Conservation (phyloP, 495 filamentous ascomycete genomes). For the Parmelia sp. region DNA sequence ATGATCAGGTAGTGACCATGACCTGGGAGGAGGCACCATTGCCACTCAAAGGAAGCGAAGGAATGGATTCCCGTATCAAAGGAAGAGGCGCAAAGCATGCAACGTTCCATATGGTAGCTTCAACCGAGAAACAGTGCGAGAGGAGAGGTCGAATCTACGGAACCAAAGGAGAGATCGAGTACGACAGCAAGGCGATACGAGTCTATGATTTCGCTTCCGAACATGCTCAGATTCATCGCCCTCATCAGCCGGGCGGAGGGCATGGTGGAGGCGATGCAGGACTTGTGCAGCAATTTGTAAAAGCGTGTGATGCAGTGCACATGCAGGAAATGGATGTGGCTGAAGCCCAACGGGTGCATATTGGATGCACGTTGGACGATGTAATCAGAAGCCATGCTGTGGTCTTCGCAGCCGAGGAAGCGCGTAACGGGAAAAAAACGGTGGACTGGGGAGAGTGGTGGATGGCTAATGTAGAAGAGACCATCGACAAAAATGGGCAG, state of each 20-base stretch:
- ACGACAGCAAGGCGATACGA: slow-evolving; percentile 47
- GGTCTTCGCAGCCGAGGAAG: slow-evolving; percentile 92
- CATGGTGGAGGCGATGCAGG: slow-evolving; percentile 88
- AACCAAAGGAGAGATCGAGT: slow-evolving; percentile 74
- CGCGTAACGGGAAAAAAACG: slow-evolving; percentile 59
- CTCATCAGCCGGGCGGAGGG: slow-evolving; percentile 34
- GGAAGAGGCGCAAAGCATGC: slow-evolving; percentile 72
- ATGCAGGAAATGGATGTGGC: slow-evolving; percentile 58
- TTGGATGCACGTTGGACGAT: slow-evolving; percentile 81
- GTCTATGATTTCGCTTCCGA: slow-evolving; percentile 38
- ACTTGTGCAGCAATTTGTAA: slow-evolving; percentile 69
- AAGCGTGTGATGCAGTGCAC: slow-evolving; percentile 74
- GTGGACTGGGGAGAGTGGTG: slow-evolving; percentile 80
- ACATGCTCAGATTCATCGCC: slow-evolving; percentile 13
- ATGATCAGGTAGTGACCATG: slow-evolving; percentile 84
- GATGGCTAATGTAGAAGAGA: slow-evolving; percentile 31
- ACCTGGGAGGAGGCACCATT: slow-evolving; percentile 68
- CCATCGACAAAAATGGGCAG: not conserved
- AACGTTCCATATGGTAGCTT: slow-evolving; percentile 87
- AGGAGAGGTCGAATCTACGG: slow-evolving; percentile 80
- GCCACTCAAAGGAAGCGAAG: not conserved
- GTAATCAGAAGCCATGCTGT: slow-evolving; percentile 81
- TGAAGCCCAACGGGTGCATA: slow-evolving; percentile 64
- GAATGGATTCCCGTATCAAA: slow-evolving; percentile 27
- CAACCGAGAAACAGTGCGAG: slow-evolving; percentile 79